Conservation (phyloP, 441 rosid species). For the Pelargonium fulgidum region DNA sequence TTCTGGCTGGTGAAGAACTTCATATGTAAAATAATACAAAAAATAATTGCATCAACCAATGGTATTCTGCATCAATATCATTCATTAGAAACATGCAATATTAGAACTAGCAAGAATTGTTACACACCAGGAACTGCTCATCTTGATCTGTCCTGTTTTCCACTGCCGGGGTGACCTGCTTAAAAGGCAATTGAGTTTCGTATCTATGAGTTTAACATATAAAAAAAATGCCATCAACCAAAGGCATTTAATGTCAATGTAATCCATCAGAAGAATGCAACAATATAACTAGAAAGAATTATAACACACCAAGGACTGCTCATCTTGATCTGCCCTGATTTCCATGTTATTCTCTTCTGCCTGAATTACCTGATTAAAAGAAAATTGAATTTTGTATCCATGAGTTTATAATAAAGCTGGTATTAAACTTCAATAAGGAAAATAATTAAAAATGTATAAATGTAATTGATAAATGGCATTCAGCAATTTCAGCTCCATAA, state of each 20-base stretch:
- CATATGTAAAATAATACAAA: neutral
- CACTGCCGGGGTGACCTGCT: neutral
- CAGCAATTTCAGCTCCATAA: no score
- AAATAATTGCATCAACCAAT: neutral
- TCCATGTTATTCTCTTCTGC: neutral
- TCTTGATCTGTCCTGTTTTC: constrained; percentile 7
- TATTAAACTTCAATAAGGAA: no score
- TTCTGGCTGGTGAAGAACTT: neutral
- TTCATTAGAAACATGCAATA: neutral
- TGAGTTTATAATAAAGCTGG: neutral
- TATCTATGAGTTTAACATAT: neutral
- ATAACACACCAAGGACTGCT: neutral
- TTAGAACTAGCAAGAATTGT: neutral
- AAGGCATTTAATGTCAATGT: neutral
- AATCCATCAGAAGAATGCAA: neutral
- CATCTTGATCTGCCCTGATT: neutral
- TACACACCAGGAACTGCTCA: neutral
- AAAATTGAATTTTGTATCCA: neutral
- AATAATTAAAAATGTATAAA: no score
- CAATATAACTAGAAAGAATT: neutral
- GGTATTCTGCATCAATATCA: neutral
- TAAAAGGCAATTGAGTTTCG: neutral
- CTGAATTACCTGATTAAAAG: neutral
- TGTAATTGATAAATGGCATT: no score
- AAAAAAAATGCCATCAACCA: no score